Percentiles rank a stretch among this genome's conserved stretches.
Evolutionary conservation across 805 yeast genomes (phyloP).

Genomic region (Cyberlindnera xishuangbannaensis): DNA sequence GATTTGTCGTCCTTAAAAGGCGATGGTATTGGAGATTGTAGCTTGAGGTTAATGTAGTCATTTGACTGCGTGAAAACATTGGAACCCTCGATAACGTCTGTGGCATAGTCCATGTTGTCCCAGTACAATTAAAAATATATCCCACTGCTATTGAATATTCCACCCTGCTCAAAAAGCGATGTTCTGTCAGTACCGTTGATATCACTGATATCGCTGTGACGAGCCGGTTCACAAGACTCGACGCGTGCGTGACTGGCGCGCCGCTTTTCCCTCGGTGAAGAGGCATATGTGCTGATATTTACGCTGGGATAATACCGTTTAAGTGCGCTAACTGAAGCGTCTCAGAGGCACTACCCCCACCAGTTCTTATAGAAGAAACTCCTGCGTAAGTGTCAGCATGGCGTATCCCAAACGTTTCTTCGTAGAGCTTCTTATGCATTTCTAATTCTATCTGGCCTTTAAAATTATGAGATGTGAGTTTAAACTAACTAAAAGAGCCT

Average conservation of each 20-base stretch:
- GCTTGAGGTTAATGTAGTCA: constrained; percentile 15
- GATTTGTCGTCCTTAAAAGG: constrained; percentile 12
- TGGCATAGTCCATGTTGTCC: constrained; percentile 17
- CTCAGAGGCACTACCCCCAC: too few species aligned
- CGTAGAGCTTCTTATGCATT: too few species aligned
- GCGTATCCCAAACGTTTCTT: too few species aligned
- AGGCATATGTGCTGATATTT: neutral
- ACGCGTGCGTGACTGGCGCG: constrained; percentile 1
- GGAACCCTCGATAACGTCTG: constrained; percentile 16
- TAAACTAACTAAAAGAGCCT: too few species aligned
- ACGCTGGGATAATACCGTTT: neutral
- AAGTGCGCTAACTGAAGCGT: too few species aligned
- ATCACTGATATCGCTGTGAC: neutral
- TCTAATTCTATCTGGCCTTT: too few species aligned
- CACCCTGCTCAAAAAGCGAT: neutral
- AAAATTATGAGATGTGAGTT: too few species aligned
- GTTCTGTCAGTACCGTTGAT: neutral
- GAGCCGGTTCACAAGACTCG: neutral
- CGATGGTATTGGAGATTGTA: constrained; percentile 22
- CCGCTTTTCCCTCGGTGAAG: neutral
- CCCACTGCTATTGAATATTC: too few species aligned
- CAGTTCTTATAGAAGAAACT: too few species aligned
- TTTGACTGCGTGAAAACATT: constrained; percentile 15
- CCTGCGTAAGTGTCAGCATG: too few species aligned
- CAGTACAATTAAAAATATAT: too few species aligned